A percentile compares a stretch with the other conserved stretches of the same genome.
Evolutionary conservation across 1,284 basidiomycete species (phyloP).

Genomic region (Ustilago bromivora): DNA sequence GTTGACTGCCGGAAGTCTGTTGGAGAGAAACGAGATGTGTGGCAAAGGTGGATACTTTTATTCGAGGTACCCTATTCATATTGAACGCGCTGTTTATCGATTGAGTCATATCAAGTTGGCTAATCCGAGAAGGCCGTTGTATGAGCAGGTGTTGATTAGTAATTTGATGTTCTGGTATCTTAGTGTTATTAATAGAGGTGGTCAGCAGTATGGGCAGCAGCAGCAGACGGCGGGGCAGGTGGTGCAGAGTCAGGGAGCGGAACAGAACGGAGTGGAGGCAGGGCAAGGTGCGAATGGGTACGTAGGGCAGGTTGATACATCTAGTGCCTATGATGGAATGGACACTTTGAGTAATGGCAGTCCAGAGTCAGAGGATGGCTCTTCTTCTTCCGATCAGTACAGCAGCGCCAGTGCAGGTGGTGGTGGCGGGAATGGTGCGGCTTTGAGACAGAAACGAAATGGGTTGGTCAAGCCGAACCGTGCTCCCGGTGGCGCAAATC

Average conservation of each 20-base stretch:
- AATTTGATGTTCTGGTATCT: constrained; percentile 99
- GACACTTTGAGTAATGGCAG: constrained; percentile 25
- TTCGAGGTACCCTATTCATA: constrained; percentile 93
- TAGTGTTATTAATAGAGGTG: constrained; percentile 87
- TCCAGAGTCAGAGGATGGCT: constrained; percentile 30
- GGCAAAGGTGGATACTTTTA: constrained; percentile 71
- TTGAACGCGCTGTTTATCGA: constrained; percentile 96
- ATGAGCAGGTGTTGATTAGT: constrained; percentile 98
- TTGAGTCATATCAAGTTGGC: constrained; percentile 98
- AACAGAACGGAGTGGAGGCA: constrained; percentile 15
- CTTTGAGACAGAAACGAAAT: constrained; percentile 36
- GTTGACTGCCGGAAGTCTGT: constrained; percentile 57
- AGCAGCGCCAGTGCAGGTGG: constrained; percentile 12
- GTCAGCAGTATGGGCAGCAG: constrained; percentile 68
- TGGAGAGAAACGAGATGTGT: constrained; percentile 45
- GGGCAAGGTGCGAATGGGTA: not conserved
- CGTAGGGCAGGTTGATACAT: constrained; percentile 25
- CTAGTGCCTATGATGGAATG: constrained; percentile 42
- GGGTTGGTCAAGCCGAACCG: constrained; percentile 61
- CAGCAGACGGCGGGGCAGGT: constrained; percentile 60
- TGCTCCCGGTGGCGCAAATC: constrained; percentile 47
- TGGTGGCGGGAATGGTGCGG: constrained; percentile 22
- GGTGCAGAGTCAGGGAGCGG: constrained; percentile 15
- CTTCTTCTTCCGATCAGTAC: constrained; percentile 14
- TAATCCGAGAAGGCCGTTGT: constrained; percentile 92